These are phyloP conservation scores for Fusarium continuum DNA, from an alignment of 2,329 filamentous ascomycete genomes.

Conservation along the genomic window DNA sequence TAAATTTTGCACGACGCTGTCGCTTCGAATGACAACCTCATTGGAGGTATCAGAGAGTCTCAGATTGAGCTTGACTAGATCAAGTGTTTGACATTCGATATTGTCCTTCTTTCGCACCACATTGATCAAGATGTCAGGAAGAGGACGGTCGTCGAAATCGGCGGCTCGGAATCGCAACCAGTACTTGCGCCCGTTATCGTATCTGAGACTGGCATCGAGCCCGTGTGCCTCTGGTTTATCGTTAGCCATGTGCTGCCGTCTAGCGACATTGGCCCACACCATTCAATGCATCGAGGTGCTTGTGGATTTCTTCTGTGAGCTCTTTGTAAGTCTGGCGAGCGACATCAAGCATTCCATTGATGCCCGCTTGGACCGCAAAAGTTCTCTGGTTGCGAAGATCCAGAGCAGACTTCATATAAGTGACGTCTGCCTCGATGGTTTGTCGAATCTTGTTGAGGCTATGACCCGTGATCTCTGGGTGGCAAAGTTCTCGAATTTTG, in stretches of 20 bases:
- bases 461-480: slow-evolving; percentile 66
- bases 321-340: slow-evolving; percentile 91
- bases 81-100: slow-evolving; percentile 87
- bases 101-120: slow-evolving; percentile 74
- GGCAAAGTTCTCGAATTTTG: slow-evolving; percentile 76
- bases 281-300: slow-evolving; percentile 73
- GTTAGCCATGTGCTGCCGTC: background rate
- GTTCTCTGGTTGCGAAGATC: slow-evolving; percentile 90
- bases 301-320: slow-evolving; percentile 78
- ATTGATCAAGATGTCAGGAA: slow-evolving; percentile 82
- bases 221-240: slow-evolving; percentile 59
- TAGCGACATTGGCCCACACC: slow-evolving; percentile 55
- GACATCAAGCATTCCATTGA: slow-evolving; percentile 88
- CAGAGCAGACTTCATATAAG: slow-evolving; percentile 79
- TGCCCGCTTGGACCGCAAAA: slow-evolving; percentile 87
- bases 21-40: slow-evolving; percentile 85
- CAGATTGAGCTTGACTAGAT: slow-evolving; percentile 81
- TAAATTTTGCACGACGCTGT: slow-evolving; percentile 76
- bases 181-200: slow-evolving; percentile 80
- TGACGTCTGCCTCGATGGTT: slow-evolving; percentile 82
- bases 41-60: slow-evolving; percentile 83
- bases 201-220: slow-evolving; percentile 74
- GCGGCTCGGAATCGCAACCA: slow-evolving; percentile 73
- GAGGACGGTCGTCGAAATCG: slow-evolving; percentile 67
- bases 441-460: slow-evolving; percentile 72